These are phyloP conservation scores for Botrytis cinerea DNA, from an alignment of 2,329 filamentous ascomycete species.

Conservation along the genomic window DNA sequence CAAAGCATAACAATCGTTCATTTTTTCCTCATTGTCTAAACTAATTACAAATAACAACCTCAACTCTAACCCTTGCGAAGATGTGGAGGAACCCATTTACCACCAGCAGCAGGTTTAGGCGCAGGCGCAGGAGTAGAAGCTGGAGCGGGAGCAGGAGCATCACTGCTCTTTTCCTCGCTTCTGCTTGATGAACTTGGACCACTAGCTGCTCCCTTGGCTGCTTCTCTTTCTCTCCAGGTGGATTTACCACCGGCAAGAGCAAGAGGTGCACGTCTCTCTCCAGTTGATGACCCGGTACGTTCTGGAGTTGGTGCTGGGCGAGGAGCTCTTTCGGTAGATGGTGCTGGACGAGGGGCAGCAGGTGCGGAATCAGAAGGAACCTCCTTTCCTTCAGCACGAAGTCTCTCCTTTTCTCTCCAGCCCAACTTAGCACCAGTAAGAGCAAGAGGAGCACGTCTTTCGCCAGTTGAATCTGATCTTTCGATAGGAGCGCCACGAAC, in stretches of 20 bases:
- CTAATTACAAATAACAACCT: not conserved
- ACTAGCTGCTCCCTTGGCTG: constrained; percentile 47
- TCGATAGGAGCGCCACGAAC: constrained; percentile 49
- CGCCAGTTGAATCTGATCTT: constrained; percentile 34
- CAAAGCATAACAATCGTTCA: not conserved
- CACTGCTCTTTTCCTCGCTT: not conserved
- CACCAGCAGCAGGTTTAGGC: not conserved
- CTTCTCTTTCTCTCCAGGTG: constrained; percentile 62
- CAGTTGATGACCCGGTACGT: constrained; percentile 61
- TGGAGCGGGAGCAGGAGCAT: not conserved
- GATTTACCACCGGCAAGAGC: constrained; percentile 58
- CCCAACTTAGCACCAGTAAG: constrained; percentile 59
- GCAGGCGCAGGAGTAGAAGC: not conserved
- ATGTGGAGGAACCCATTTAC: constrained; percentile 5
- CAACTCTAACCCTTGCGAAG: not conserved
- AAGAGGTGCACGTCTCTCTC: constrained; percentile 54
- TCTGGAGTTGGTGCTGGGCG: not conserved
- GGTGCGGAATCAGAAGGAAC: constrained; percentile 27
- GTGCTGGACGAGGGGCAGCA: not conserved
- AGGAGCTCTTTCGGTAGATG: not conserved
- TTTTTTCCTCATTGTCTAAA: constrained; percentile 1
- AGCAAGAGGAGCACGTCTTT: constrained; percentile 47
- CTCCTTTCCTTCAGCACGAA: constrained; percentile 41
- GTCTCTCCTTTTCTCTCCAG: constrained; percentile 73
- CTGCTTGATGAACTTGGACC: constrained; percentile 1